A percentile compares a stretch with the other conserved stretches of the same genome.
Evolutionary conservation across 2,329 filamentous ascomycete species (phyloP).

Genomic region (Neonectria punicea): DNA sequence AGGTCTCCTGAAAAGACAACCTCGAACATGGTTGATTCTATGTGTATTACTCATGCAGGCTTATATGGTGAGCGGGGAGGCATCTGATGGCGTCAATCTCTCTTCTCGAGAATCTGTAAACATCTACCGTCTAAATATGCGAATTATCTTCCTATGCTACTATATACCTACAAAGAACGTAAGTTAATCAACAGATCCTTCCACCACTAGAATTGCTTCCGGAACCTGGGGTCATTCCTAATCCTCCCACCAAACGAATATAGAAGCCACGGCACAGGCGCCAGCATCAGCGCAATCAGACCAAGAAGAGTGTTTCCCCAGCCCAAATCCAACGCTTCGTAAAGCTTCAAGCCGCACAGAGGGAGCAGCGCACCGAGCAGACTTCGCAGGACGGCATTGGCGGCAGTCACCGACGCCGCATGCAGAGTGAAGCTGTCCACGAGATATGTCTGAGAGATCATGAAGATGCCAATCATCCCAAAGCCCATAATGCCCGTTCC

Average conservation of each 20-base stretch:
- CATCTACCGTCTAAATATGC: not conserved
- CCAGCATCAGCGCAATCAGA: constrained; percentile 48
- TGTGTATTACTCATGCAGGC: too few relatives aligned
- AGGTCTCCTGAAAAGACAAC: too few relatives aligned
- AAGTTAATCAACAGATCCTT: not conserved
- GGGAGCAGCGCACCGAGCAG: constrained; percentile 52
- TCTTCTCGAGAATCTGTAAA: not conserved
- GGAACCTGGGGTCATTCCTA: constrained; percentile 6
- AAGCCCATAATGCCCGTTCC: constrained; percentile 56
- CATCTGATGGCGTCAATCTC: too few relatives aligned
- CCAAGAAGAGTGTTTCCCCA: constrained; percentile 56
- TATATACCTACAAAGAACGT: not conserved
- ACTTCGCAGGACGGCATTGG: constrained; percentile 39
- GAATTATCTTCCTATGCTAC: not conserved
- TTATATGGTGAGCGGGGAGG: too few relatives aligned
- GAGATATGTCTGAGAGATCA: constrained; percentile 57
- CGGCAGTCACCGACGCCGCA: constrained; percentile 39
- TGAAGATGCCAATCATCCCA: constrained; percentile 52
- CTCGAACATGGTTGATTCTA: too few relatives aligned
- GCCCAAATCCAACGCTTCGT: constrained; percentile 50
- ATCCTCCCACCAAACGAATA: constrained; percentile 10
- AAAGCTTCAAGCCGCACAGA: constrained; percentile 51
- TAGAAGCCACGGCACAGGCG: constrained; percentile 45
- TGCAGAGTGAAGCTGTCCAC: constrained; percentile 37
- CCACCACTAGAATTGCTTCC: constrained; percentile 3